Percentiles rank a stretch among this genome's conserved stretches.
Conservation (phyloP, 2,329 filamentous ascomycete genomes). For the Ceratocystis papillata region DNA sequence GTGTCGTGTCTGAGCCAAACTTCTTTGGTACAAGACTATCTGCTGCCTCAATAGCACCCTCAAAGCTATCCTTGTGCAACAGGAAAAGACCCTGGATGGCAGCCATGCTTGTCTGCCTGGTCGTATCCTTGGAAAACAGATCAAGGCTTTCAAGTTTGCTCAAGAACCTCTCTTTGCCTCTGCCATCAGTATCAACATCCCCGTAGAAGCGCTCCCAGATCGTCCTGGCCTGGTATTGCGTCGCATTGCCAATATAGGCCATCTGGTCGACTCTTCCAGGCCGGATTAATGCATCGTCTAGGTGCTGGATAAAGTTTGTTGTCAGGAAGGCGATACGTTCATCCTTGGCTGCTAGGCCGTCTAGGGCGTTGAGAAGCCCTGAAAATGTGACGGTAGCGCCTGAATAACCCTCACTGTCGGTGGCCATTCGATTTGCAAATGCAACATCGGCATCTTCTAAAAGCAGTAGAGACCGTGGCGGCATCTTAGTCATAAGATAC, state of each 20-base stretch:
- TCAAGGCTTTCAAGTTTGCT: constrained; percentile 56
- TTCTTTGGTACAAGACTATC: constrained; percentile 52
- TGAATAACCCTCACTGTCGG: constrained; percentile 70
- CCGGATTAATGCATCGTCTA: constrained; percentile 80
- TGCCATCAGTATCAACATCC: constrained; percentile 57
- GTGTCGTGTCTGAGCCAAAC: constrained; percentile 38
- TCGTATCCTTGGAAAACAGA: constrained; percentile 48
- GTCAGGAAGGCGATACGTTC: constrained; percentile 90
- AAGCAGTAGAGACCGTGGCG: constrained; percentile 68
- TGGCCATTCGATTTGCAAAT: constrained; percentile 68
- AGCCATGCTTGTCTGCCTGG: constrained; percentile 64
- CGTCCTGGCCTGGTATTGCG: constrained; percentile 66
- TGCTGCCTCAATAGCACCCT: constrained; percentile 74
- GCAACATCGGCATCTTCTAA: constrained; percentile 89
- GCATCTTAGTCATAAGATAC: constrained; percentile 74
- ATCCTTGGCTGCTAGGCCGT: constrained; percentile 89
- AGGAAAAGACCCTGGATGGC: constrained; percentile 89
- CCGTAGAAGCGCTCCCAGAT: constrained; percentile 96
- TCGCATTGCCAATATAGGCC: constrained; percentile 78
- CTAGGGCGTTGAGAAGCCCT: constrained; percentile 71
- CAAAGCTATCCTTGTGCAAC: constrained; percentile 85
- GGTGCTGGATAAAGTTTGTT: constrained; percentile 82
- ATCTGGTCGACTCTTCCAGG: constrained; percentile 93
- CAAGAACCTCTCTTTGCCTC: constrained; percentile 58
- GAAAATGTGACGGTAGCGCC: constrained; percentile 91